Base-by-base conservation (phyloP, 2,329 filamentous ascomycete genomes). In the Diaporthe helianthi region DNA sequence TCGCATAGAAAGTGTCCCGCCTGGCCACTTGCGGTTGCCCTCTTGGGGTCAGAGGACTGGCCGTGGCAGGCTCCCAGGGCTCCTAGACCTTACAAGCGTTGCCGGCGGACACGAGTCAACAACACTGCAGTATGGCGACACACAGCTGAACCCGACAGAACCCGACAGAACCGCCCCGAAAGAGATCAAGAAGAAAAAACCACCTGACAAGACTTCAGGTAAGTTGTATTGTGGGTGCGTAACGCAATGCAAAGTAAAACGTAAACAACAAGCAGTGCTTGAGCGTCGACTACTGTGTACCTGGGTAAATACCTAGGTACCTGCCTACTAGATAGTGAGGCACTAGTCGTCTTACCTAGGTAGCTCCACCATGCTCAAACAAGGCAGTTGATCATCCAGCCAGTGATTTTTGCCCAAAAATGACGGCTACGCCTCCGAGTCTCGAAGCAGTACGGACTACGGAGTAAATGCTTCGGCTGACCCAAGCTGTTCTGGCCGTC, bases 71-170 rank as follows among this genome's bases (percentile, higher is more conserved):
- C 58, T 63, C 41, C 58, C 33, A 47, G 49, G 49, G 41, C 58
- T 63, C 41, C 58, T 46, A 47, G 49, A 26, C 41, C 36, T 63
- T 24, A 6, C 58, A 63, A 63, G 58, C 41, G 41, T 41, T 24
- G 58, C 36, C 58, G 41, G 10, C 7, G 8, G n/a, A 36, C n/a
- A n/a, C 51, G 64, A 66, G 64, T 66, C 64, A 55, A 66, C 38
- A 38, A 46, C 61, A 41, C 47, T 58, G 24, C 36, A 44, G n/a
- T 13, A 26, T 44, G 36, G 36, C 36, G 22, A 13, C 24, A 44
- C 54, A 29, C 15, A 58, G 24, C 22, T 58, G 54, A 58, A n/a
- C 36, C 8, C 36, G 3, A 58, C 8, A 10, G 36, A 58, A 22
- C 29, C n/a, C 5, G 4, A 33, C 29, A 31, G 51, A 33, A 33